Evolutionary conservation across 306 rosid genomes (phyloP).

Genomic region (Prunus padus): DNA sequence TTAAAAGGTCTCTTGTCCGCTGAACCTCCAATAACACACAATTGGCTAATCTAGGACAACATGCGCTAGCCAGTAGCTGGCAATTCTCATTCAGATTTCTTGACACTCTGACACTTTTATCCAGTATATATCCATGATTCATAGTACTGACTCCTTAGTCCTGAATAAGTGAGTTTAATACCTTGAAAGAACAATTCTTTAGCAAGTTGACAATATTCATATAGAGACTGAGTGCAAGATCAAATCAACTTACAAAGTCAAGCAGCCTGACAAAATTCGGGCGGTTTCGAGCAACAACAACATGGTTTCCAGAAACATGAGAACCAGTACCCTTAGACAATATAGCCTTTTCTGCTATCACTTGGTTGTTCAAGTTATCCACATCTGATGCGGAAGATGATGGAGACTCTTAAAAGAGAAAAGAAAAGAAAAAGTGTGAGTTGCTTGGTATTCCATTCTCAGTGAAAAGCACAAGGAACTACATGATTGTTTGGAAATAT

Average conservation of each 20-base stretch:
- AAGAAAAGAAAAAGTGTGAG: neutral
- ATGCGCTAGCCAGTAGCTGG: neutral
- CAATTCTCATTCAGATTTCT: neutral
- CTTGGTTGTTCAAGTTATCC: constrained; percentile 63
- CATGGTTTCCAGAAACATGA: constrained; percentile 51
- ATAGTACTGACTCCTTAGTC: constrained; percentile 4
- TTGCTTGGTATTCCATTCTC: constrained; percentile 1
- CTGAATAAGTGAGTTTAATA: constrained; percentile 17
- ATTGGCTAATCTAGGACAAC: constrained; percentile 1
- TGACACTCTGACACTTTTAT: neutral
- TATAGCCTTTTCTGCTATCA: constrained; percentile 43
- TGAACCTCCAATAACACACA: neutral
- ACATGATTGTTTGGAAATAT: neutral
- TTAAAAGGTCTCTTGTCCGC: neutral
- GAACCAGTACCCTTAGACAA: constrained; percentile 40
- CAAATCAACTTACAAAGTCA: constrained; percentile 59
- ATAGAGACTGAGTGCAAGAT: constrained; percentile 3
- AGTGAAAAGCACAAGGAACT: neutral
- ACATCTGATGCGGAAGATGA: constrained; percentile 80
- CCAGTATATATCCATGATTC: neutral
- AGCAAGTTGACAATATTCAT: constrained; percentile 15
- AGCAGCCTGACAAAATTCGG: constrained; percentile 56
- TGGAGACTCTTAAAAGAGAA: constrained; percentile 45
- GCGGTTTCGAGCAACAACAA: constrained; percentile 46
- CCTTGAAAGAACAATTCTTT: constrained; percentile 4